These are phyloP conservation scores for Aureoboletus auriporus DNA, from an alignment of 768 basidiomycete genomes.

Conservation along the genomic window DNA sequence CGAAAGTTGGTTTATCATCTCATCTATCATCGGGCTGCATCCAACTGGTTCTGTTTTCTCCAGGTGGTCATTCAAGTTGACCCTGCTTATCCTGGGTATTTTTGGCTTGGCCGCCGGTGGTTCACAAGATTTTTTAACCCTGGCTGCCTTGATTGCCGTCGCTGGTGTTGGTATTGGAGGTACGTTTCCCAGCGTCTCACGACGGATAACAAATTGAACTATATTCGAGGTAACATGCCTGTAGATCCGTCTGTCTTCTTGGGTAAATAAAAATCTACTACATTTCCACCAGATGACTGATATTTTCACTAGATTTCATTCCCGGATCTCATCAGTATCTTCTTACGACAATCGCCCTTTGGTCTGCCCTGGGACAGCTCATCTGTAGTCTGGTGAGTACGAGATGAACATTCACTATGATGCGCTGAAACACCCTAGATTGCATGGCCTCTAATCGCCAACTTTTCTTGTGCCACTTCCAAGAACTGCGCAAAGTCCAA, in stretches of 20 bases:
- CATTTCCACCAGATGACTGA: neutral
- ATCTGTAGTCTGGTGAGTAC: constrained; percentile 42
- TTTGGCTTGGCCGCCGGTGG: constrained; percentile 52
- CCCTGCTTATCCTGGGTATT: constrained; percentile 48
- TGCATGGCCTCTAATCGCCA: constrained; percentile 57
- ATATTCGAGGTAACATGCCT: constrained; percentile 45
- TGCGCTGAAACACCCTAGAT: constrained; percentile 29
- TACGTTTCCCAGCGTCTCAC: constrained; percentile 5
- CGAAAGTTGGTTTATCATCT: constrained; percentile 30
- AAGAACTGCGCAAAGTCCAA: constrained; percentile 35
- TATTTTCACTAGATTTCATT: constrained; percentile 39
- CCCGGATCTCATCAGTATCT: constrained; percentile 56
- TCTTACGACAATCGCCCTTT: constrained; percentile 52
- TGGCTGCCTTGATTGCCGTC: constrained; percentile 44
- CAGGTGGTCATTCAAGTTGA: constrained; percentile 53
- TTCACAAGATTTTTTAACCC: constrained; percentile 42
- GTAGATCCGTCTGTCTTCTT: constrained; percentile 52
- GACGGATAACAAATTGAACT: neutral
- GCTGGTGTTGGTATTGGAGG: constrained; percentile 49
- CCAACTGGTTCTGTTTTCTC: neutral
- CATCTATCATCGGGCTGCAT: neutral
- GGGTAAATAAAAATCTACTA: constrained; percentile 25
- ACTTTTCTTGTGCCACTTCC: constrained; percentile 44
- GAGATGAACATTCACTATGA: neutral
- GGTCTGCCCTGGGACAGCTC: constrained; percentile 59